Conservation (phyloP, 2,329 filamentous ascomycete genomes). For the Pseudogymnoascus sp. region DNA sequence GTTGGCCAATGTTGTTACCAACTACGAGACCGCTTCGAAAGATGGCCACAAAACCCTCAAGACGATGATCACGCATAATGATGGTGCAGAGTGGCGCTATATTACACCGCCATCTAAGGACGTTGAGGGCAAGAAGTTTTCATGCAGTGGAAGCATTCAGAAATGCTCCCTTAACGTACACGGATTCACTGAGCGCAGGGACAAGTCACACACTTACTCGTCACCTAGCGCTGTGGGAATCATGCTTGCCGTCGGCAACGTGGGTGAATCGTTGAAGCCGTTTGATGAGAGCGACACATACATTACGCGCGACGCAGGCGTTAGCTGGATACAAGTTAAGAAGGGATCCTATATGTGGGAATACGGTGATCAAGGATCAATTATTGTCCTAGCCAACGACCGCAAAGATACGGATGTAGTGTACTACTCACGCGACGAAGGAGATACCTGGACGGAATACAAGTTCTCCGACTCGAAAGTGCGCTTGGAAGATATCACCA, state of each 20-base stretch:
- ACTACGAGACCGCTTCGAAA: constrained; percentile 49
- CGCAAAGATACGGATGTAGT: constrained; percentile 59
- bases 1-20: constrained; percentile 78
- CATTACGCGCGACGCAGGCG: constrained; percentile 83
- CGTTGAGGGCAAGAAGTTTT: constrained; percentile 62
- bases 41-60: constrained; percentile 71
- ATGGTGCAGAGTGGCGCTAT: constrained; percentile 79
- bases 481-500: constrained; percentile 72
- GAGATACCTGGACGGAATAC: constrained; percentile 69
- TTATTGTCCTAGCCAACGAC: constrained; percentile 79
- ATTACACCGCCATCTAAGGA: constrained; percentile 67
- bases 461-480: constrained; percentile 67
- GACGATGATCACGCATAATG: constrained; percentile 92
- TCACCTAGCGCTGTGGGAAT: constrained; percentile 82
- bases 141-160: constrained; percentile 56
- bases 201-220: constrained; percentile 79
- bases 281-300: constrained; percentile 69
- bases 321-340: constrained; percentile 78
- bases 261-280: constrained; percentile 49
- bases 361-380: constrained; percentile 89
- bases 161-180: constrained; percentile 87
- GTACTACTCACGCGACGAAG: constrained; percentile 75
- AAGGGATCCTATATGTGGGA: constrained; percentile 90
- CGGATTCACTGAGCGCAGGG: constrained; percentile 83
- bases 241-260: constrained; percentile 87